These are phyloP conservation scores for Penicillium sp. DNA, from an alignment of 2,329 filamentous ascomycete genomes.

Conservation along the genomic window DNA sequence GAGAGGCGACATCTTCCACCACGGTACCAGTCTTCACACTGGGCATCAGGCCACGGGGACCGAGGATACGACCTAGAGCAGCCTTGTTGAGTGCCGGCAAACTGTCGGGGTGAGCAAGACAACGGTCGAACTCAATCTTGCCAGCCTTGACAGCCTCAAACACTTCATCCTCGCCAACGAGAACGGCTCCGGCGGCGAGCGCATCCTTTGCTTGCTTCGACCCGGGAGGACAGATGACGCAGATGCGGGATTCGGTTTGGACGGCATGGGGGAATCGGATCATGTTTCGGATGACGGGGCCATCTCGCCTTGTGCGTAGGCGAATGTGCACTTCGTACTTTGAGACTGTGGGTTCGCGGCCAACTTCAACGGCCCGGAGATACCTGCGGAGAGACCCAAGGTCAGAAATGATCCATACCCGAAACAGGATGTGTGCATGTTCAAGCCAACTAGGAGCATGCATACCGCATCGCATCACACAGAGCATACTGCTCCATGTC, in stretches of 20 bases:
- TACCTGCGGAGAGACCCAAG: constrained; percentile 60
- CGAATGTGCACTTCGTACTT: constrained; percentile 92
- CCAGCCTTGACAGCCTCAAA: constrained; percentile 78
- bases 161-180: constrained; percentile 82
- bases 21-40: constrained; percentile 85
- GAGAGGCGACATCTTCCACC: constrained; percentile 73
- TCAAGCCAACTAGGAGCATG: not conserved
- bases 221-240: constrained; percentile 84
- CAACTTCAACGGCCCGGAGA: constrained; percentile 89
- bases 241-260: constrained; percentile 83
- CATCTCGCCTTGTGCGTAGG: constrained; percentile 80
- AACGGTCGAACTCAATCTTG: constrained; percentile 82
- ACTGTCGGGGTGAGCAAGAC: constrained; percentile 81
- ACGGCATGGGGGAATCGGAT: constrained; percentile 87
- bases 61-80: constrained; percentile 75
- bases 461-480: constrained; percentile 84
- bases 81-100: constrained; percentile 79
- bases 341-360: constrained; percentile 67
- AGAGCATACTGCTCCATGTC: constrained; percentile 74
- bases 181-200: constrained; percentile 72
- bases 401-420: constrained; percentile 6
- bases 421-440: not conserved
- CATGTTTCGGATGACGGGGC: constrained; percentile 82
- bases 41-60: constrained; percentile 91
- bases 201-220: constrained; percentile 75